Base-by-base conservation (phyloP, 2,329 filamentous ascomycete genomes). In the Colletotrichum gigasporum region DNA sequence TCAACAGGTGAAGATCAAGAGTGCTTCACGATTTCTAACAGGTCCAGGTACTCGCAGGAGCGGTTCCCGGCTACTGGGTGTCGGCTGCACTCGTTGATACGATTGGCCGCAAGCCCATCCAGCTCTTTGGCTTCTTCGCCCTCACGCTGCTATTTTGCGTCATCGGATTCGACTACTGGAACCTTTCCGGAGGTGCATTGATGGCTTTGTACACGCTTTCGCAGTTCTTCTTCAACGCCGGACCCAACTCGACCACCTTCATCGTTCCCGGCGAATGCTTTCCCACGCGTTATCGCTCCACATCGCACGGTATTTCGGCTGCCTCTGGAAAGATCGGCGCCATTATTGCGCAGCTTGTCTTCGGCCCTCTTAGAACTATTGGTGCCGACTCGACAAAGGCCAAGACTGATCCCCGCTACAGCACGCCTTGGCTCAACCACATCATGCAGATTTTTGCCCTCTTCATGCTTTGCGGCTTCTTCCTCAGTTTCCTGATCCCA, bases 11-110 rank as follows among this genome's bases (percentile, higher is more conserved):
- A n/a, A n/a, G n/a, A n/a, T n/a, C n/a, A n/a, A n/a, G n/a, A n/a
- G n/a, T n/a, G n/a, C n/a, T n/a, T n/a, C n/a, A n/a, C n/a, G n/a
- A n/a, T n/a, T n/a, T n/a, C n/a, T n/a, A n/a, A n/a, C n/a, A n/a
- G n/a, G n/a, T n/a, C n/a, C n/a, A n/a, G n/a, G n/a, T 94, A 69
- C 87, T 91, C 63, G 91, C 92, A 4, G 92, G 91, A 61, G 90
- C 92, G 48, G 91, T 94, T 12, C 92, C 92, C 0, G 92, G 92
- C 12, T 94, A 94, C 82, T 94, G 91, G 91, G 85, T 93, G 14
- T 92, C 91, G 0, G 91, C 94, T 5, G 88, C 88, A 2, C 88
- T 87, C 1, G 87, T 93, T 60, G 91, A 95, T 76, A 91, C 85
- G 2, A 71, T 94, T 12, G 92, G 91, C 56, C 90, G 92, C 71